Evolutionary conservation across 1,139 yeast species (phyloP).

Genomic region (Yamadazyma friedrichii): DNA sequence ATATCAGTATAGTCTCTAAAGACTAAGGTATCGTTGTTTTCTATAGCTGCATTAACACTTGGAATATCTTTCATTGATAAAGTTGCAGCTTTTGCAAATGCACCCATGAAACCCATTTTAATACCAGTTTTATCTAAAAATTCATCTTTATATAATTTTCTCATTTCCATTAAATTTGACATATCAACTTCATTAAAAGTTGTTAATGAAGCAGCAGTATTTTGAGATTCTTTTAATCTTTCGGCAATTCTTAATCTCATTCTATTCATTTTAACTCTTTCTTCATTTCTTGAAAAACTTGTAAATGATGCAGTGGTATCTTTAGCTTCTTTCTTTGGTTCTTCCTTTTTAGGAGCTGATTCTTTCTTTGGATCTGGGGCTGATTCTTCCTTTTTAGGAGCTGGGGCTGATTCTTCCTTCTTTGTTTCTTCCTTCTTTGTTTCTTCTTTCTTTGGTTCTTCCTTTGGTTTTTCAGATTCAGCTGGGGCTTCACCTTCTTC

Average conservation of each 20-base stretch:
- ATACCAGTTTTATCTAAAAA: conserved; percentile 89
- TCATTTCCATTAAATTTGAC: conserved; percentile 89
- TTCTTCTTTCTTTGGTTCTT: conserved; percentile 18
- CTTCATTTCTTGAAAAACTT: conserved; percentile 78
- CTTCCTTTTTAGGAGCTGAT: conserved; percentile 37
- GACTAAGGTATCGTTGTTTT: conserved; percentile 87
- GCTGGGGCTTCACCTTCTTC: conserved; percentile 88
- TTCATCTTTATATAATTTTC: conserved; percentile 96
- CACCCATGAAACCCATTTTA: conserved; percentile 99
- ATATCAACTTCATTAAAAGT: conserved; percentile 98
- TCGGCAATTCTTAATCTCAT: conserved; percentile 99
- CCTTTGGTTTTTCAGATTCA: conserved; percentile 21
- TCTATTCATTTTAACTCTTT: conserved; percentile 97
- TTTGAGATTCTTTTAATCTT: conserved; percentile 98
- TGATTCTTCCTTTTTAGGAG: conserved; percentile 49
- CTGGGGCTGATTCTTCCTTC: conserved; percentile 21
- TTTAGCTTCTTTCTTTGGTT: conserved; percentile 24
- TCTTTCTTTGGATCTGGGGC: conserved; percentile 22
- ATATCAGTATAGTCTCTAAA: conserved; percentile 96
- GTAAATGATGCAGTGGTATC: conserved; percentile 52
- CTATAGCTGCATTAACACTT: conserved; percentile 93
- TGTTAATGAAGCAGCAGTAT: conserved; percentile 97
- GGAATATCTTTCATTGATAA: conserved; percentile 95
- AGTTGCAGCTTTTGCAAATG: conserved; percentile 90
- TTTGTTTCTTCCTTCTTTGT: conserved; percentile 19